Percentiles rank a stretch among this genome's conserved stretches.
Conservation (phyloP, 208 protist genomes). For the Endotrypanum monterogeii region DNA sequence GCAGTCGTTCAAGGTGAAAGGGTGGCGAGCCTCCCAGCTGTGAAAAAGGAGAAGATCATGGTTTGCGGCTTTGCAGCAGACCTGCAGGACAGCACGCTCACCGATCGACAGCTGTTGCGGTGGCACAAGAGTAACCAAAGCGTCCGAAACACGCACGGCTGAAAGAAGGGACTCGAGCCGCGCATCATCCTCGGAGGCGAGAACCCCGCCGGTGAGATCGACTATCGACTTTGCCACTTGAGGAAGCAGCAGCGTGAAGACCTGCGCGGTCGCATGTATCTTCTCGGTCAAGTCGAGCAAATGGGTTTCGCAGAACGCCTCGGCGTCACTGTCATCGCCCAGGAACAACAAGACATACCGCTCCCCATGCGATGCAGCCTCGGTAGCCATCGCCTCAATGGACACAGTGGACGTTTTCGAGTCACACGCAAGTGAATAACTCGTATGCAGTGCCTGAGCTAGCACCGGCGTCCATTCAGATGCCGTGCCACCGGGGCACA, state of each 20-base stretch:
- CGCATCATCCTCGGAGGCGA: conserved; percentile 12
- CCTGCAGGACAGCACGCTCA: conserved; percentile 32
- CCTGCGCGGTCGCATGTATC: conserved; percentile 34
- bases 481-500: conserved; percentile 38
- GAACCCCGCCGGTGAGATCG: background rate
- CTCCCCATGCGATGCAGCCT: conserved; percentile 13
- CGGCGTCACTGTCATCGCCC: conserved; percentile 27
- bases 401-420: conserved; percentile 17
- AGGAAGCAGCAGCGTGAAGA: conserved; percentile 49
- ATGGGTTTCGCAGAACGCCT: conserved; percentile 45
- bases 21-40: conserved; percentile 30
- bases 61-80: conserved; percentile 36
- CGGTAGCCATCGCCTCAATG: conserved; percentile 11
- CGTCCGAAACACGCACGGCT: conserved; percentile 46
- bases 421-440: conserved; percentile 21
- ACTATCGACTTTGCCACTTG: conserved; percentile 21
- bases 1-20: conserved; percentile 24
- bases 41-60: conserved; percentile 31
- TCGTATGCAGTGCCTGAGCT: conserved; percentile 16
- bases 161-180: conserved; percentile 31
- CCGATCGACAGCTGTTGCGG: conserved; percentile 24
- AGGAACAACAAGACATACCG: conserved; percentile 25
- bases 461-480: conserved; percentile 17
- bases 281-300: conserved; percentile 42
- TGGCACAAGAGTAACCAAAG: conserved; percentile 32